These are phyloP conservation scores for Entelexis paramagnoliae DNA, from an alignment of 1,139 yeast genomes.

Conservation along the genomic window DNA sequence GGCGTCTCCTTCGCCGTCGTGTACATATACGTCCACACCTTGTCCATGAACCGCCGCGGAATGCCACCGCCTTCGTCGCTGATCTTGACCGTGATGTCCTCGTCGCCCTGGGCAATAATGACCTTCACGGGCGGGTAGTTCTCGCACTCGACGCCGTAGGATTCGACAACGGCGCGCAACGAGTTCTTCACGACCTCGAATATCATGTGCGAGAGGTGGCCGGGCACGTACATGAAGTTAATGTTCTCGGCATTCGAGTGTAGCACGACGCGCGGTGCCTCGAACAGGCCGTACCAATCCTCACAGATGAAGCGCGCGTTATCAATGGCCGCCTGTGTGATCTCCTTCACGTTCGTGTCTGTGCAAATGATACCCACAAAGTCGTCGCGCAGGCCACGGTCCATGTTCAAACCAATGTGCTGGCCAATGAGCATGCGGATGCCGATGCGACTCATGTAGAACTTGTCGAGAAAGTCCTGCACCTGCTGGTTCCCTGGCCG, in stretches of 20 bases:
- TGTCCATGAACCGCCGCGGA: constrained; percentile 71
- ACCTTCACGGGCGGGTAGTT: constrained; percentile 76
- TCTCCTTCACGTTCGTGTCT: constrained; percentile 64
- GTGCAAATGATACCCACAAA: constrained; percentile 81
- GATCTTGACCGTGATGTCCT: constrained; percentile 85
- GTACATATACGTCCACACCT: constrained; percentile 85
- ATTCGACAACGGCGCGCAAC: constrained; percentile 75
- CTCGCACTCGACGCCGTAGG: constrained; percentile 42
- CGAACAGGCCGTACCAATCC: constrained; percentile 70
- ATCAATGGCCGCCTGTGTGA: constrained; percentile 74
- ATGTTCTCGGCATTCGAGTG: constrained; percentile 55
- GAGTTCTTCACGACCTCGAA: constrained; percentile 77
- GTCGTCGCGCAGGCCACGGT: constrained; percentile 43
- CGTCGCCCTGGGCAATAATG: constrained; percentile 82
- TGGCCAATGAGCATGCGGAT: constrained; percentile 82
- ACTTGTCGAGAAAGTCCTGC: constrained; percentile 66
- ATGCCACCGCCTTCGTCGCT: constrained; percentile 95
- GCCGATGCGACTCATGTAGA: constrained; percentile 77
- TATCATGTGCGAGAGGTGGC: constrained; percentile 75
- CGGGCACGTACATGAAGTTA: constrained; percentile 80
- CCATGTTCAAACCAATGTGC: constrained; percentile 67
- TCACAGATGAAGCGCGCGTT: constrained; percentile 79
- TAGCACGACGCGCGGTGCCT: constrained; percentile 66
- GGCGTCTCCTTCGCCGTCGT: constrained; percentile 78
- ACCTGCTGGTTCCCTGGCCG: constrained; percentile 42